These are phyloP conservation scores for Diutina siamensis DNA, from an alignment of 1,139 yeast genomes.

Conservation along the genomic window DNA sequence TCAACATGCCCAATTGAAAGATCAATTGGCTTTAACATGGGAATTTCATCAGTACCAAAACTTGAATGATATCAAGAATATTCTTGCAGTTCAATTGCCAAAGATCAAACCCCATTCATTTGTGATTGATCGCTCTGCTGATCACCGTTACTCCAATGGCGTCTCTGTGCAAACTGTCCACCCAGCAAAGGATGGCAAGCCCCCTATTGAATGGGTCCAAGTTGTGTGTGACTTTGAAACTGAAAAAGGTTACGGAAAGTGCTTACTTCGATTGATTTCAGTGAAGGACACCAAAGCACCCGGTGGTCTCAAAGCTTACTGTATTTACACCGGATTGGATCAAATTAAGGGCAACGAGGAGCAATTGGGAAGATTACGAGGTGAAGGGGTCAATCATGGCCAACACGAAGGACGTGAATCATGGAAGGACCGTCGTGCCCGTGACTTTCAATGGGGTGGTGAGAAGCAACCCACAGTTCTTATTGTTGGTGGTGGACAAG, in stretches of 20 bases:
- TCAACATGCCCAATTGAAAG: constrained; percentile 24
- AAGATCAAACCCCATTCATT: constrained; percentile 15
- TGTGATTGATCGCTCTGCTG: constrained; percentile 17
- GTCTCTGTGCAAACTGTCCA: constrained; percentile 16
- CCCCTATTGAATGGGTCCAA: constrained; percentile 24
- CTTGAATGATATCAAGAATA: constrained; percentile 15
- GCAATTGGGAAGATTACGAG: constrained; percentile 18
- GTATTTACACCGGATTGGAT: constrained; percentile 23
- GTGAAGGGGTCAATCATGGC: constrained; percentile 27
- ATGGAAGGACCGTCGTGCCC: constrained; percentile 18
- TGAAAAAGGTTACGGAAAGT: constrained; percentile 22
- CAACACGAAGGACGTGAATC: constrained; percentile 21
- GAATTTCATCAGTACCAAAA: constrained; percentile 21
- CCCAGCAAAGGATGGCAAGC: constrained; percentile 13
- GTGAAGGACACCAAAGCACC: constrained; percentile 11
- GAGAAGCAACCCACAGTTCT: constrained; percentile 25
- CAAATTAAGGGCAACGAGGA: constrained; percentile 23
- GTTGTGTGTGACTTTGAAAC: constrained; percentile 19
- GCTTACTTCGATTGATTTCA: constrained; percentile 19
- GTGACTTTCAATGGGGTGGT: constrained; percentile 16
- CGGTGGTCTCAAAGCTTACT: constrained; percentile 18
- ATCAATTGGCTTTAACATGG: constrained; percentile 20
- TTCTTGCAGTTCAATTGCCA: constrained; percentile 9
- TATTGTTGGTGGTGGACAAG: constrained; percentile 35
- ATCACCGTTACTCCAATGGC: constrained; percentile 17